Percentiles rank a stretch among this genome's conserved stretches.
Conservation (phyloP, 2,329 filamentous ascomycete genomes). For the Ascochyta pisi region DNA sequence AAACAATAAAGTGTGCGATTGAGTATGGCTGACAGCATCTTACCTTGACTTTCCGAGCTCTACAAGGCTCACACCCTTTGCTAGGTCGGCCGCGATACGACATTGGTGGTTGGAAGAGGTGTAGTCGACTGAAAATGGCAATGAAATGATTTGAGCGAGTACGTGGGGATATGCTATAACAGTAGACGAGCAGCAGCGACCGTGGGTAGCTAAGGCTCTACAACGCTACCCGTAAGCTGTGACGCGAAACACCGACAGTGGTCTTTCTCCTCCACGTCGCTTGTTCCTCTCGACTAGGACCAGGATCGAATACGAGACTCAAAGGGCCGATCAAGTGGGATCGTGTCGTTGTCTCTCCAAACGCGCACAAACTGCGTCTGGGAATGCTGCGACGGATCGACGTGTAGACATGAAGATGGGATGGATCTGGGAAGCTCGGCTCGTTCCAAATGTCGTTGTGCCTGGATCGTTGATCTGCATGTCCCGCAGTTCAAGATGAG, state of each 20-base stretch:
- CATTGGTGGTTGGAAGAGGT: constrained; percentile 24
- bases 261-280: neutral
- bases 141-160: neutral
- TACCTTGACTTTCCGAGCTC: constrained; percentile 46
- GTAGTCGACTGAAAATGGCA: neutral
- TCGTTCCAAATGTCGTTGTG: constrained; percentile 4
- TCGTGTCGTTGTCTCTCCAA: neutral
- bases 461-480: constrained; percentile 9
- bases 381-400: neutral
- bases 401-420: constrained; percentile 1
- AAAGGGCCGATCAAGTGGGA: neutral
- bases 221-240: neutral
- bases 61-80: constrained; percentile 46
- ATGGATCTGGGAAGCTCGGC: constrained; percentile 8
- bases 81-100: constrained; percentile 46
- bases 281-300: neutral
- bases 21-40: constrained; percentile 5
- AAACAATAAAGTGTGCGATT: neutral
- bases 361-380: neutral
- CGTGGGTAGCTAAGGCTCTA: neutral
- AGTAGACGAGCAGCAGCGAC: neutral
- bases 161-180: neutral
- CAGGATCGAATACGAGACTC: neutral
- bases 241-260: constrained; percentile 8
- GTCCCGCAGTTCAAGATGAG: constrained; percentile 9